Conservation (phyloP, 257 asterid species). For the Paraleonurus japonicus region DNA sequence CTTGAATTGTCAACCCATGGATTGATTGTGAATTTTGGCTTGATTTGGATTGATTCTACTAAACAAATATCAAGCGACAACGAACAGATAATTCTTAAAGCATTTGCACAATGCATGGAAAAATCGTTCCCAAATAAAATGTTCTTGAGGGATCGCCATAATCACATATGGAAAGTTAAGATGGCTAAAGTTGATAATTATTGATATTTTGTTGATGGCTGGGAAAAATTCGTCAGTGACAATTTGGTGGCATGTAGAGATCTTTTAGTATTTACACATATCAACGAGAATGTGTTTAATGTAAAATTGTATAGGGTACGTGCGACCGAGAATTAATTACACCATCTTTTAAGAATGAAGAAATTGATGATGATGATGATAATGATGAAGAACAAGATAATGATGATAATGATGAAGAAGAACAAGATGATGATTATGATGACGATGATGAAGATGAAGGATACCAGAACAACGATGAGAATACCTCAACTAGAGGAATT, state of each 20-base stretch:
- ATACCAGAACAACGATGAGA: too few species aligned
- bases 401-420: too few species aligned
- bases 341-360: not conserved
- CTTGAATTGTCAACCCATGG: too few species aligned
- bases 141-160: not conserved
- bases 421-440: too few species aligned
- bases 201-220: conserved; percentile 10
- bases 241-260: not conserved
- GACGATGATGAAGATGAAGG: too few species aligned
- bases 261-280: conserved; percentile 1
- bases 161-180: not conserved
- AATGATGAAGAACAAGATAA: too few species aligned
- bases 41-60: too few species aligned
- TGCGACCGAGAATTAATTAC: not conserved
- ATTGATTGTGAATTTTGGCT: too few species aligned
- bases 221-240: not conserved
- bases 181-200: not conserved
- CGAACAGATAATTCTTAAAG: not conserved
- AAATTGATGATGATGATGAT: not conserved
- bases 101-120: not conserved
- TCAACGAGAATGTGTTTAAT: not conserved
- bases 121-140: not conserved
- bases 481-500: too few species aligned
- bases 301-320: not conserved
- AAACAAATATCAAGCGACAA: too few species aligned